These are phyloP conservation scores for Nothophytophthora sp. DNA, from an alignment of 352 stramenopile genomes.

Conservation along the genomic window DNA sequence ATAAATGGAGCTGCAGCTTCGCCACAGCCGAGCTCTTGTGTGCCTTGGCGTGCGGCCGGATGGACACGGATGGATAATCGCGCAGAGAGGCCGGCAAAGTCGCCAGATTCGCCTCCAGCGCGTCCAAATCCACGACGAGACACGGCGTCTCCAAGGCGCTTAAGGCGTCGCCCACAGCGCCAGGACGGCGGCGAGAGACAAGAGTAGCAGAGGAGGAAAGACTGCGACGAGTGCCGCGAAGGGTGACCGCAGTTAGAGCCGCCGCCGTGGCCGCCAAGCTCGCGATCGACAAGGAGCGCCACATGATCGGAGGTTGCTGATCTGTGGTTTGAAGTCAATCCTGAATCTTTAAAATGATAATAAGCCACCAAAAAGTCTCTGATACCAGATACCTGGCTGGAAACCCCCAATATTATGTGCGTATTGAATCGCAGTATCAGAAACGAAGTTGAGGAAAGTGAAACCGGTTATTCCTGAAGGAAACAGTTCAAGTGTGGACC, in stretches of 20 bases:
- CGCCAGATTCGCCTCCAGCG: conserved; percentile 55
- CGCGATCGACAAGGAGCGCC: conserved; percentile 13
- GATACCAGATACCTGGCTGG: too few relatives aligned
- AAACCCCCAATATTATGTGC: too few relatives aligned
- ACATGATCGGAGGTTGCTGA: too few relatives aligned
- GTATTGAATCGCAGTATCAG: too few relatives aligned
- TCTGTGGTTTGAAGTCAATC: too few relatives aligned
- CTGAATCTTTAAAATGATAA: too few relatives aligned
- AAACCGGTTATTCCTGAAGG: too few relatives aligned
- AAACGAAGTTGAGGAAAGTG: too few relatives aligned
- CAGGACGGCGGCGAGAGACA: conserved; percentile 23
- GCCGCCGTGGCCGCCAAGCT: conserved; percentile 2
- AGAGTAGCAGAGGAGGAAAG: conserved; percentile 2
- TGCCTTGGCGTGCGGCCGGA: conserved; percentile 73
- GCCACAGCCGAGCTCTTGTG: conserved; percentile 66
- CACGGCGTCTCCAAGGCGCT: conserved; percentile 60
- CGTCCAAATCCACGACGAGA: conserved; percentile 64
- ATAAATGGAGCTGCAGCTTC: conserved; percentile 46
- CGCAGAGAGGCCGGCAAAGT: conserved; percentile 38
- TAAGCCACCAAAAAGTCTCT: too few relatives aligned
- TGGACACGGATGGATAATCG: conserved; percentile 28
- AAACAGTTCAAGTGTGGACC: too few relatives aligned
- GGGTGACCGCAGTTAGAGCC: conserved; percentile 7
- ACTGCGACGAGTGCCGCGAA: conserved; percentile 8
- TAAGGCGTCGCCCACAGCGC: conserved; percentile 35